phyloP scores from a whole-genome alignment of 1,284 basidiomycete genomes.

The Volvariella surrecta region DNA sequence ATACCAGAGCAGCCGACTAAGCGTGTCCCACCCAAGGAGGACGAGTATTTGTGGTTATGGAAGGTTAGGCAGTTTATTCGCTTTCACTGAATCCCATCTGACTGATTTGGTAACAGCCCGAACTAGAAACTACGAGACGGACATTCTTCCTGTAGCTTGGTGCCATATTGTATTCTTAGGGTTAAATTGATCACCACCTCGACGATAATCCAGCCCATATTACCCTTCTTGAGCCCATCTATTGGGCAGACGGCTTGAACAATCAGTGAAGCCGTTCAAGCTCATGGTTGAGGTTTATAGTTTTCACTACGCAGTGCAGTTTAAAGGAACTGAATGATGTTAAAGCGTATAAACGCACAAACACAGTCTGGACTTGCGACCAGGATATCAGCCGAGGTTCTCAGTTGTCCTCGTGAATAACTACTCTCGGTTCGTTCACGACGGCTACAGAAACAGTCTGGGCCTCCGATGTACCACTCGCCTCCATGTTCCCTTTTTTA shows the following conservation, averaged over 20 bases:
- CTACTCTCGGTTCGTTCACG: slow-evolving; percentile 31
- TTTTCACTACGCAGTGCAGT: too few species aligned
- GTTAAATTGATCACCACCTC: too few species aligned
- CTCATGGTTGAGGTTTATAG: too few species aligned
- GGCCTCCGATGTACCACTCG: slow-evolving; percentile 15
- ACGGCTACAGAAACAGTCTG: slow-evolving; percentile 15
- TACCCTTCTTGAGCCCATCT: too few species aligned
- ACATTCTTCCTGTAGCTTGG: slow-evolving; percentile 69
- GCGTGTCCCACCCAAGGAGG: slow-evolving; percentile 45
- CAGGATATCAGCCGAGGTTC: too few species aligned
- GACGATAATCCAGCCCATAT: too few species aligned
- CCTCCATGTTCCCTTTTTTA: slow-evolving; percentile 32
- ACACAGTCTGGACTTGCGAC: too few species aligned
- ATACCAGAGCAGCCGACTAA: slow-evolving; percentile 12
- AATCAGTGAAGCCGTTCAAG: too few species aligned
- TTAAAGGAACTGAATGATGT: too few species aligned
- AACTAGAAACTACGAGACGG: slow-evolving; percentile 66
- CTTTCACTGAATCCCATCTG: slow-evolving; percentile 2
- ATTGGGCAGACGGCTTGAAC: too few species aligned
- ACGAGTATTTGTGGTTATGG: slow-evolving; percentile 76
- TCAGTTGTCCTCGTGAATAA: slow-evolving; percentile 44
- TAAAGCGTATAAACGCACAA: too few species aligned
- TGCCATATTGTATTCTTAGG: not conserved
- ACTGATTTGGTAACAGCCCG: slow-evolving; percentile 39
- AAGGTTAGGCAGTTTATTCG: slow-evolving; percentile 42